Conservation (phyloP, 2,329 filamentous ascomycete species). For the Pyrenophora teres region DNA sequence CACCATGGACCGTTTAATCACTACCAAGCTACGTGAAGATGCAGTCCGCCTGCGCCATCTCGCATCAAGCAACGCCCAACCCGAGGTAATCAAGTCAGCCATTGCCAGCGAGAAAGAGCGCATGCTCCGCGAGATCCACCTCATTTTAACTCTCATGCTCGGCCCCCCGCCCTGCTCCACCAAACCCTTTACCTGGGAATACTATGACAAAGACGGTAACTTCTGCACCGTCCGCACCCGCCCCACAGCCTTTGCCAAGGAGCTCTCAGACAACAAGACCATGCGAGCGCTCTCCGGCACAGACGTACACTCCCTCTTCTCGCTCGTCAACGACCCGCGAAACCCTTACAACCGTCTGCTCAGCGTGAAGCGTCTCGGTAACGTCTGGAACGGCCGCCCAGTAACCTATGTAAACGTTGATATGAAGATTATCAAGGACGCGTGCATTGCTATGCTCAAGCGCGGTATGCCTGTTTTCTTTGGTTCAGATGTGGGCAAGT, state of each 20-base stretch:
- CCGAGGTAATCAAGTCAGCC: slow-evolving; percentile 47
- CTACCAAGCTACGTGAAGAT: slow-evolving; percentile 85
- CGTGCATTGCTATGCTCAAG: slow-evolving; percentile 77
- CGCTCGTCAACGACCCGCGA: slow-evolving; percentile 83
- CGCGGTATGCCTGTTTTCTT: slow-evolving; percentile 85
- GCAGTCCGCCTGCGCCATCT: slow-evolving; percentile 72
- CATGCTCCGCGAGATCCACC: slow-evolving; percentile 80
- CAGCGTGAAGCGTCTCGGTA: slow-evolving; percentile 78
- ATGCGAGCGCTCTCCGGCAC: slow-evolving; percentile 63
- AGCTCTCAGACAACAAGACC: slow-evolving; percentile 64
- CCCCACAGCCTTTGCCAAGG: slow-evolving; percentile 72
- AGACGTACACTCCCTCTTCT: slow-evolving; percentile 72
- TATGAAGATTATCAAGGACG: slow-evolving; percentile 71
- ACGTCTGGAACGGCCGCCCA: slow-evolving; percentile 75
- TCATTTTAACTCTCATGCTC: slow-evolving; percentile 79
- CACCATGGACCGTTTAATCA: slow-evolving; percentile 73
- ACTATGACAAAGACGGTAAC: slow-evolving; percentile 69
- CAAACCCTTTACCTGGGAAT: slow-evolving; percentile 78
- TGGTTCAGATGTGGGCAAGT: slow-evolving; percentile 85
- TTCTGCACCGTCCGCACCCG: slow-evolving; percentile 67
- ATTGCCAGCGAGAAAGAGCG: slow-evolving; percentile 64
- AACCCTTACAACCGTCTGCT: slow-evolving; percentile 74
- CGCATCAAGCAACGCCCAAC: slow-evolving; percentile 44
- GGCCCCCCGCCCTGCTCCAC: slow-evolving; percentile 75
- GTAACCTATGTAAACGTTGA: slow-evolving; percentile 84